Base-by-base conservation (phyloP, 2,329 filamentous ascomycete species). In the Nemania sp. region DNA sequence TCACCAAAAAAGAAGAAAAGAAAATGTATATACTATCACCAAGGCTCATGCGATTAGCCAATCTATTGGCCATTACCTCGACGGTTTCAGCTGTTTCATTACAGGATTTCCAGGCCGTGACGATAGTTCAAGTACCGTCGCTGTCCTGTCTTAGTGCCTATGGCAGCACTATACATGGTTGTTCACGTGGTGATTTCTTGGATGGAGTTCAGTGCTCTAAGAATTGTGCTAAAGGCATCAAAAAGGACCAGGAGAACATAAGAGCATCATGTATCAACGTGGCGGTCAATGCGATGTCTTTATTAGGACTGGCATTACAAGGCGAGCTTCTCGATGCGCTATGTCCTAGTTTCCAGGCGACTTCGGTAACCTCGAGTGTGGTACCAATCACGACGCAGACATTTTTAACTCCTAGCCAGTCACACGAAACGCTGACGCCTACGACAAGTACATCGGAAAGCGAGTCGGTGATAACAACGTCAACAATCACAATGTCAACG, bases 101-200 rank as follows among this genome's bases (percentile, higher is more conserved):
- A 19, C 62, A 65, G 40, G 57, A 66, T 19, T 68, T 68, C 30
- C 66, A 68, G 39, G 14, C 52, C 17, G 63, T 68, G 30, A 60
- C 60, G n/a, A 62, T 66, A 42, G 49, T 61, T 15, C 59, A 61
- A 31, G 61, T 68, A 43, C 56, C 64, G 8, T 61, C 65, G 14
- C 30, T 59, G n/a, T 43, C 47, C 3, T 68, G 66, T 44, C 61
- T 68, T 28, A 33, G 47, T 22, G 65, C 63, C 14, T 68, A 68
- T 46, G 60, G 60, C 22, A 54, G 34, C 22, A 50, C 56, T 1
- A 66, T 68, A 58, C 42, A 40, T 7, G 64, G 64, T 19, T 68
- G 66, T 37, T 53, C 57, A 12, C 47, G 47, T 22, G 51, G 37
- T 11, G 66, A 68, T 49, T 67, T 68, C 37, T 50, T 46, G n/a